phyloP scores from a whole-genome alignment of 352 stramenopile genomes.

The Globisporangium okanoganense region DNA sequence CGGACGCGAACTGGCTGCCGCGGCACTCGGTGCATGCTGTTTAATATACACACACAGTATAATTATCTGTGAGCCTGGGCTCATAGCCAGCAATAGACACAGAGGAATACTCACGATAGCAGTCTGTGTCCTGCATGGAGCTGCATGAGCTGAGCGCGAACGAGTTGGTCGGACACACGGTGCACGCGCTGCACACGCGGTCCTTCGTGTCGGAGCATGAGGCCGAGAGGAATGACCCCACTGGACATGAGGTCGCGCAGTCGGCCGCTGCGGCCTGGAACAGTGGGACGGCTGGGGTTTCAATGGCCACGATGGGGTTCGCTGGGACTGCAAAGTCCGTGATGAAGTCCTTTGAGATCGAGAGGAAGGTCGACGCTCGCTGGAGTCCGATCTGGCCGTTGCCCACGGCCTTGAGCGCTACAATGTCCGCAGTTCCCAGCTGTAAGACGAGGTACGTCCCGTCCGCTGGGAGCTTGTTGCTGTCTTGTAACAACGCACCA shows the following conservation, averaged over 20 bases:
- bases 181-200: constrained; percentile 51
- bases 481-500: constrained; percentile 35
- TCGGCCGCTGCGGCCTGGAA: constrained; percentile 38
- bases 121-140: constrained; percentile 50
- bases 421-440: constrained; percentile 38
- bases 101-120: constrained; percentile 48
- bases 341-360: constrained; percentile 33
- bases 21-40: constrained; percentile 70
- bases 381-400: constrained; percentile 49
- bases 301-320: constrained; percentile 32
- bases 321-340: constrained; percentile 36
- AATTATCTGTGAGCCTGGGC: neutral
- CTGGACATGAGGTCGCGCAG: constrained; percentile 52
- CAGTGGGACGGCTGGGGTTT: constrained; percentile 13
- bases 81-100: neutral
- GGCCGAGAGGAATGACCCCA: constrained; percentile 33
- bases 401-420: constrained; percentile 30
- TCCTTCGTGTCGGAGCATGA: constrained; percentile 63
- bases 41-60: neutral
- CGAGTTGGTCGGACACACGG: constrained; percentile 53
- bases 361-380: constrained; percentile 44
- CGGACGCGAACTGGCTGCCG: constrained; percentile 35
- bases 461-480: constrained; percentile 50
- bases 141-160: constrained; percentile 49
- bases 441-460: constrained; percentile 57